Percentiles rank a stretch among this genome's conserved stretches.
Evolutionary conservation across 1,284 basidiomycete genomes (phyloP).

Genomic region (Naganishia albida): DNA sequence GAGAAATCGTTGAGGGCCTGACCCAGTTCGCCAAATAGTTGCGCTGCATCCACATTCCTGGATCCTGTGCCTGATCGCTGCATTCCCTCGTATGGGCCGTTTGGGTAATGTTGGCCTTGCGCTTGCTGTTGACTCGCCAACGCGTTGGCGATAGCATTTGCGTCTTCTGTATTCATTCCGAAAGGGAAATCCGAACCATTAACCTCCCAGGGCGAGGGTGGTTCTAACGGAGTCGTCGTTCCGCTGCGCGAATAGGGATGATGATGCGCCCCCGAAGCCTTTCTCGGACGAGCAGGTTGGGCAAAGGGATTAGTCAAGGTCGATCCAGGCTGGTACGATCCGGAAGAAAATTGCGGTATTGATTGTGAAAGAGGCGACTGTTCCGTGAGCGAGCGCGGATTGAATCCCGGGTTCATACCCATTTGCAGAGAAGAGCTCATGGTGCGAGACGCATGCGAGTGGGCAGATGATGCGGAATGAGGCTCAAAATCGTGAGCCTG

Average conservation of each 20-base stretch:
- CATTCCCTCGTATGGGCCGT: not conserved
- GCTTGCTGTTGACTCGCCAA: slow-evolving; percentile 22
- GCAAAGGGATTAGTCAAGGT: slow-evolving; percentile 17
- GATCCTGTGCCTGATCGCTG: not conserved
- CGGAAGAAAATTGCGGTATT: slow-evolving; percentile 2
- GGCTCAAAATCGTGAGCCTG: slow-evolving; percentile 10
- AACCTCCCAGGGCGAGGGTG: slow-evolving; percentile 28
- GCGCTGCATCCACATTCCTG: not conserved
- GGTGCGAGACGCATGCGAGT: slow-evolving; percentile 6
- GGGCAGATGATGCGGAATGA: slow-evolving; percentile 11
- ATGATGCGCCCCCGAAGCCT: slow-evolving; percentile 24
- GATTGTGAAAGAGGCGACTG: slow-evolving; percentile 25
- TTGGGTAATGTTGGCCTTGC: slow-evolving; percentile 11
- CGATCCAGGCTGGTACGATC: slow-evolving; percentile 12
- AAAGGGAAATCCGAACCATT: slow-evolving; percentile 14
- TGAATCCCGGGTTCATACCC: slow-evolving; percentile 2
- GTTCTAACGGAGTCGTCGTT: slow-evolving; percentile 26
- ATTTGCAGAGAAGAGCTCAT: slow-evolving; percentile 15
- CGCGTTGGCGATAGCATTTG: slow-evolving; percentile 22
- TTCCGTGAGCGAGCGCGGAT: slow-evolving; percentile 2
- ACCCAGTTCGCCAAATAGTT: not conserved
- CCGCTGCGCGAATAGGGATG: slow-evolving; percentile 32
- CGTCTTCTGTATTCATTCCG: slow-evolving; percentile 6
- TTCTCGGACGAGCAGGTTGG: slow-evolving; percentile 25
- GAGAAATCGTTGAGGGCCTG: not conserved